A percentile compares a stretch with the other conserved stretches of the same genome.
These are phyloP conservation scores for Aciculosporium take DNA, from an alignment of 2,329 filamentous ascomycete species.

Conservation along the genomic window DNA sequence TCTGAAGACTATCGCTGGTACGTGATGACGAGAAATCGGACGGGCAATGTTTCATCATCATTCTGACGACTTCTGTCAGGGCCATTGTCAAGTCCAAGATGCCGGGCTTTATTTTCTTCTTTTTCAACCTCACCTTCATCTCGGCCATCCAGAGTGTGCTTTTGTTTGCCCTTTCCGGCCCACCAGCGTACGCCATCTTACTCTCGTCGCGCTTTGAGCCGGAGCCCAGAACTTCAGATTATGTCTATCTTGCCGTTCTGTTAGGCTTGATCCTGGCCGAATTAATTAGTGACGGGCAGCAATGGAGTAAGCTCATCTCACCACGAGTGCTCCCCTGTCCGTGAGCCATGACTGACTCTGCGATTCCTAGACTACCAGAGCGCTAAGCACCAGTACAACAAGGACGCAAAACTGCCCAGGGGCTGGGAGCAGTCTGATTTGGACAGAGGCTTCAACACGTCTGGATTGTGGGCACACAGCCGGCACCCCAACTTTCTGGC, in stretches of 20 bases:
- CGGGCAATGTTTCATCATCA: no score
- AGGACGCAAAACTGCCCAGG: conserved; percentile 54
- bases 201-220: conserved; percentile 52
- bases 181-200: conserved; percentile 71
- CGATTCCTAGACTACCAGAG: conserved; percentile 51
- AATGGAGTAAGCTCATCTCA: conserved; percentile 51
- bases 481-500: conserved; percentile 91
- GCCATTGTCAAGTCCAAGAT: conserved; percentile 54
- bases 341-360: not conserved
- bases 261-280: conserved; percentile 47
- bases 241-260: conserved; percentile 31
- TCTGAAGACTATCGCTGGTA: conserved; percentile 90
- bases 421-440: conserved; percentile 59
- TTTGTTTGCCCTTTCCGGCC: conserved; percentile 59
- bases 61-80: conserved; percentile 26
- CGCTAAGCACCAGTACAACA: conserved; percentile 64
- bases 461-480: conserved; percentile 74
- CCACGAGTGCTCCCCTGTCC: not conserved
- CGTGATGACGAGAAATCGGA: no score
- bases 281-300: conserved; percentile 78
- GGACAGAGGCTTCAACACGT: conserved; percentile 76
- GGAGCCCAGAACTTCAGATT: conserved; percentile 29
- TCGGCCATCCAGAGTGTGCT: conserved; percentile 70
- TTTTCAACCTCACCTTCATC: conserved; percentile 87
- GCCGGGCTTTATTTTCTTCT: conserved; percentile 52